Percentiles rank a stretch among this genome's conserved stretches.
Evolutionary conservation across 257 asterid species (phyloP).

Genomic region (Jasminum sambac): DNA sequence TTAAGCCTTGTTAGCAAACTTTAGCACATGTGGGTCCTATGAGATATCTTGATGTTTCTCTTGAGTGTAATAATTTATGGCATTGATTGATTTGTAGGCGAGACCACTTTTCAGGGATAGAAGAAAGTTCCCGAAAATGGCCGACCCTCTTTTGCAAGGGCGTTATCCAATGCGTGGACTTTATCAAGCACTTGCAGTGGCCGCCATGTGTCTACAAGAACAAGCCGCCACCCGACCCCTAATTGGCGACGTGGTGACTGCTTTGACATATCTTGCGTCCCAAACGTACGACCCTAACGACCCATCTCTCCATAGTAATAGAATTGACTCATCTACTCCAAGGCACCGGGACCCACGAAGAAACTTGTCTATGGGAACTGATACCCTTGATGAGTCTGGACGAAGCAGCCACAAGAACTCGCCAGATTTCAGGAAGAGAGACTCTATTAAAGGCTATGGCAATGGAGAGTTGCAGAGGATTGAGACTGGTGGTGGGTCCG

Average conservation of each 20-base stretch:
- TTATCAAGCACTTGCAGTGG: constrained; percentile 88
- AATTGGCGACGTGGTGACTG: constrained; percentile 89
- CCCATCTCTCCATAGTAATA: constrained; percentile 30
- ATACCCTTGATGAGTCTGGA: constrained; percentile 42
- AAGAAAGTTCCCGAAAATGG: constrained; percentile 82
- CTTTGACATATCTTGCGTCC: constrained; percentile 71
- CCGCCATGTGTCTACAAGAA: constrained; percentile 98
- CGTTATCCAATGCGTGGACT: constrained; percentile 87
- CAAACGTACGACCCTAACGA: constrained; percentile 60
- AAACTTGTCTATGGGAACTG: constrained; percentile 38
- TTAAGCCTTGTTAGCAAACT: too few relatives aligned
- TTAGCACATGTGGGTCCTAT: too few relatives aligned
- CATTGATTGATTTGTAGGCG: constrained; percentile 49
- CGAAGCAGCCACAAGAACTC: constrained; percentile 54
- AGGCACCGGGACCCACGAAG: constrained; percentile 46
- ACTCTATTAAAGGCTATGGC: constrained; percentile 37
- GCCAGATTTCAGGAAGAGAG: constrained; percentile 66
- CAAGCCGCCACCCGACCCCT: constrained; percentile 88
- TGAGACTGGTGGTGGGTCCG: constrained; percentile 63
- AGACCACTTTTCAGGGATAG: constrained; percentile 85
- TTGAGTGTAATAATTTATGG: neutral
- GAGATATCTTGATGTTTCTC: neutral
- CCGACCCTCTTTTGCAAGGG: constrained; percentile 85
- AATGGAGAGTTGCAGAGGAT: constrained; percentile 55
- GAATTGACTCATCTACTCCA: constrained; percentile 41